Base-by-base conservation (phyloP, 169 alveolate genomes). In the Plasmodium malariae region DNA sequence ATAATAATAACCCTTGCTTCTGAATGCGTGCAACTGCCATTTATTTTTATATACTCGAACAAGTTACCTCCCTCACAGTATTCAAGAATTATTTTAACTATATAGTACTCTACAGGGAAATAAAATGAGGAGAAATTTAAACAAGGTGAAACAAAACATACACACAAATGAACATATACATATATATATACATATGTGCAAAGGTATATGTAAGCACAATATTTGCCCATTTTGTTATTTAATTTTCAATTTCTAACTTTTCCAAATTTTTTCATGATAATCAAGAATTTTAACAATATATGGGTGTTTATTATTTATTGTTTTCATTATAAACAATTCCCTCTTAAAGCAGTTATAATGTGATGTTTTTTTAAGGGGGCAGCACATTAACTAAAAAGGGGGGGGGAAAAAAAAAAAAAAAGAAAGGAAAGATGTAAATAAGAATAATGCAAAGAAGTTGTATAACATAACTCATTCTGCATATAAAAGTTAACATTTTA, bases 231-330 rank as follows among this genome's bases (percentile, higher is more conserved):
- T 65, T 65, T 67, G 17, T 67, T 67, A 34, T 67, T 37, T 67
- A 32, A 7, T 71, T 76, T 26, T 7, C 40, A 40, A 43, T 62
- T 76, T 51, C 76, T 80, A 28, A 80, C 90, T 80, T 59, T 80
- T 80, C 90, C 90, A 80, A 37, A 80, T 80, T 51, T 80, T 80
- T 63, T 80, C 90, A 24, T 80, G 90, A 32, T 80, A 80, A 57
- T 80, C 90, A 32, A 80, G 83, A 19, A 80, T 80, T 65, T 80
- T 80, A 12, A 80, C 90, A 48, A 80, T 80, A 24, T 80, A 80
- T 9, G 90, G 90, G 65, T 80, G 71, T 19, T 80, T 80, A 28
- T 80, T 80, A 65, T 80, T 80, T 51, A 80, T 45, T 17, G 90
- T 80, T 80, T 80, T 80, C 90, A 80, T 80, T 65, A 80, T 80